Percentiles rank a stretch among this genome's conserved stretches.
These are phyloP conservation scores for Barbarea vulgaris DNA, from an alignment of 345 rosid species.

Conservation along the genomic window DNA sequence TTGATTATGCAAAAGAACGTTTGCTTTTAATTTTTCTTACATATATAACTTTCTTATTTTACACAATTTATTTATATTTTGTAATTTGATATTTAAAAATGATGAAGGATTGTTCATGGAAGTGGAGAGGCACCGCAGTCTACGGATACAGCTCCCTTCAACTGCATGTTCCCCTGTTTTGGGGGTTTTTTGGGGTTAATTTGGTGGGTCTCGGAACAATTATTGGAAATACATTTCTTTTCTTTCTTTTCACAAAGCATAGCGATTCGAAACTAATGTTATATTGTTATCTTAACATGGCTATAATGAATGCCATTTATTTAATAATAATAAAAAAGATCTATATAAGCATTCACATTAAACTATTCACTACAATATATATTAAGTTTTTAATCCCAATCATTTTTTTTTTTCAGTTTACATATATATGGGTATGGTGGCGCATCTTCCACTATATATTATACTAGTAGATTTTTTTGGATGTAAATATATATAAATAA, in stretches of 20 bases:
- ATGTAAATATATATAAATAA: neutral
- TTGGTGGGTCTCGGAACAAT: constrained; percentile 22
- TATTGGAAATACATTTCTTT: neutral
- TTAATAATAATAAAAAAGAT: too few species aligned
- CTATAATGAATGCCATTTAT: too few species aligned
- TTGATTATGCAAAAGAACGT: too few species aligned
- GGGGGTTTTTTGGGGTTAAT: constrained; percentile 14
- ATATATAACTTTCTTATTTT: too few species aligned
- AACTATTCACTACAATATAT: too few species aligned
- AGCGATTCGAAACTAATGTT: too few species aligned
- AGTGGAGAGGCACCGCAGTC: constrained; percentile 29
- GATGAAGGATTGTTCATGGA: constrained; percentile 28
- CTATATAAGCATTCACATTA: too few species aligned
- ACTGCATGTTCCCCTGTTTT: constrained; percentile 27
- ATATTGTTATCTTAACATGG: too few species aligned
- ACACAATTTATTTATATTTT: too few species aligned
- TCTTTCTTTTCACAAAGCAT: neutral
- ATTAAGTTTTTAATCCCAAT: too few species aligned
- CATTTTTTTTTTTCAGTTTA: neutral
- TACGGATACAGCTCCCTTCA: constrained; percentile 34
- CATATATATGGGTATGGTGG: neutral
- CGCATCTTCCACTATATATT: neutral
- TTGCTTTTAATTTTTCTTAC: too few species aligned
- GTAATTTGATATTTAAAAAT: neutral
- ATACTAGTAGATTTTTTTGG: too few species aligned